Conservation (phyloP, 371 early-diverging fungal species). For the Syncephalis plumigaleata region DNA sequence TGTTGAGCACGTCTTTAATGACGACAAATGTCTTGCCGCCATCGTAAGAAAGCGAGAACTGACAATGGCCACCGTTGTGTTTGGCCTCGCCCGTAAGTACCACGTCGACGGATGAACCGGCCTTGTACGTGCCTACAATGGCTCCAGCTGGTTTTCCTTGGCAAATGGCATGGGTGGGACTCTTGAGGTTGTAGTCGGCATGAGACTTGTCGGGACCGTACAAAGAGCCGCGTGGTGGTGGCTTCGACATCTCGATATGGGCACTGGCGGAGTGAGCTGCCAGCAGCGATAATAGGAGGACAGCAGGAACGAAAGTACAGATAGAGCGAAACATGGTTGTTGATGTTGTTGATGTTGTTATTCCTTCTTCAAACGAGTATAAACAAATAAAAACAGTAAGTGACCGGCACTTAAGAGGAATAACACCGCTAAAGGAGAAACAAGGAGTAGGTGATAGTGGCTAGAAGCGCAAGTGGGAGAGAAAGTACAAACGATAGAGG, state of each 20-base stretch:
- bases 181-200: no score
- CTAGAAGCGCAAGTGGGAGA: no score
- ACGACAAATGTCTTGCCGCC: constrained; percentile 31
- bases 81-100: constrained; percentile 8
- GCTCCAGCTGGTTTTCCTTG: constrained; percentile 7
- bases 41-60: constrained; percentile 39
- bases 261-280: background rate
- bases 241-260: background rate
- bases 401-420: no score
- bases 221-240: background rate
- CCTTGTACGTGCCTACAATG: constrained; percentile 10
- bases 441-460: no score
- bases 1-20: constrained; percentile 20
- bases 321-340: no score
- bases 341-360: no score
- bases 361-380: no score
- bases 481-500: no score
- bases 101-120: constrained; percentile 12
- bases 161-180: background rate
- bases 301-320: no score
- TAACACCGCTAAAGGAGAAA: no score
- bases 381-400: no score
- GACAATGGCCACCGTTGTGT: constrained; percentile 40
- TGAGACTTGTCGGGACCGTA: background rate
- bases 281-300: background rate